These are phyloP conservation scores for Shiraia bambusicola DNA, from an alignment of 2,329 filamentous ascomycete genomes.

Conservation along the genomic window DNA sequence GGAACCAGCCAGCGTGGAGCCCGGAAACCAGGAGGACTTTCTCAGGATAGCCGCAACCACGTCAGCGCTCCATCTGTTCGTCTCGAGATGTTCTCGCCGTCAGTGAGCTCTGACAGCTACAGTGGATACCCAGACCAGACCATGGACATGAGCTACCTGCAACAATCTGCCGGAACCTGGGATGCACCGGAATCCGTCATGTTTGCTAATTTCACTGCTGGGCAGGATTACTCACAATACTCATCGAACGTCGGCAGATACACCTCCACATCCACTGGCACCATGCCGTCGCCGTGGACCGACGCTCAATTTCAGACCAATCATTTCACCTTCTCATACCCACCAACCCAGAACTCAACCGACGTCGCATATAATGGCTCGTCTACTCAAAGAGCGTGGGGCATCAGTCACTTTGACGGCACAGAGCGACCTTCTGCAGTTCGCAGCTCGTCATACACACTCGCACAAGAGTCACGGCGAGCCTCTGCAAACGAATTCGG, in stretches of 20 bases:
- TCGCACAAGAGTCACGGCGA: slow-evolving; percentile 24
- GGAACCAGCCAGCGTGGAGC: slow-evolving; percentile 39
- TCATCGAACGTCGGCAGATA: slow-evolving; percentile 28
- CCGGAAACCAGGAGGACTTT: slow-evolving; percentile 27
- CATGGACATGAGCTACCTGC: slow-evolving; percentile 39
- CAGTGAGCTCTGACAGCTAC: slow-evolving; percentile 40
- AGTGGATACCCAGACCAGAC: slow-evolving; percentile 33
- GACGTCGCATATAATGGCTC: slow-evolving; percentile 27
- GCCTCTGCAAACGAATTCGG: slow-evolving; percentile 30
- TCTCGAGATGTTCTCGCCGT: slow-evolving; percentile 40
- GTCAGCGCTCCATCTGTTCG: slow-evolving; percentile 35
- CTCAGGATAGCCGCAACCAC: slow-evolving; percentile 34
- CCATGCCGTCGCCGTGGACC: slow-evolving; percentile 27
- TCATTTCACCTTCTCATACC: slow-evolving; percentile 32
- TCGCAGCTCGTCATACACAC: slow-evolving; percentile 31
- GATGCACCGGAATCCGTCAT: slow-evolving; percentile 35
- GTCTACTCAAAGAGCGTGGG: slow-evolving; percentile 25
- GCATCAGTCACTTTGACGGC: slow-evolving; percentile 20
- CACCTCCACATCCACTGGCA: slow-evolving; percentile 20
- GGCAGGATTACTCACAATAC: slow-evolving; percentile 39
- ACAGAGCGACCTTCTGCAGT: slow-evolving; percentile 22
- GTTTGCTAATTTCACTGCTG: slow-evolving; percentile 43
- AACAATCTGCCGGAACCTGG: slow-evolving; percentile 33
- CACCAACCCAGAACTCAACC: slow-evolving; percentile 17
- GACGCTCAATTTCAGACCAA: slow-evolving; percentile 30